A percentile compares a stretch with the other conserved stretches of the same genome.
Evolutionary conservation across 208 protist genomes (phyloP).

Genomic region (Trypanosoma scelopori): DNA sequence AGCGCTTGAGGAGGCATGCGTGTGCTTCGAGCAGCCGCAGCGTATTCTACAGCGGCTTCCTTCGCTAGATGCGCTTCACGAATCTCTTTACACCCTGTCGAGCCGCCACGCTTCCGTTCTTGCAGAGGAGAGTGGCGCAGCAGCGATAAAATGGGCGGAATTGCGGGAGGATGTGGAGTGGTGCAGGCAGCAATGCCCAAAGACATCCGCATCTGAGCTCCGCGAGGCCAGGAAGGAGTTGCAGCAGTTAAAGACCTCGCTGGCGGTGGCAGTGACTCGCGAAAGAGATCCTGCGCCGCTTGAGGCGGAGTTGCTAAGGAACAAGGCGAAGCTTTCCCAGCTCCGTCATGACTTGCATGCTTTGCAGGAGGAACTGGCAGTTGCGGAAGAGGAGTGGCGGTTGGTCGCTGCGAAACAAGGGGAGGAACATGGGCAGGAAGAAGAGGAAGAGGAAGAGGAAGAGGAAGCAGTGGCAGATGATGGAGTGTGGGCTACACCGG

Average conservation of each 20-base stretch:
- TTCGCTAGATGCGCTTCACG: constrained; percentile 1
- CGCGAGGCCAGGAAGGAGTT: constrained; percentile 37
- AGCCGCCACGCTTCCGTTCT: constrained; percentile 10
- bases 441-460: constrained; percentile 11
- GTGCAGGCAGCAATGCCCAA: constrained; percentile 48
- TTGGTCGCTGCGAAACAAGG: background rate
- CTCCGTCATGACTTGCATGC: background rate
- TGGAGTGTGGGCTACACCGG: background rate
- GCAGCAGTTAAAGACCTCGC: constrained; percentile 25
- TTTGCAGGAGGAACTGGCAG: constrained; percentile 9
- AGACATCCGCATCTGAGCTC: constrained; percentile 16
- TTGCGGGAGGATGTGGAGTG: constrained; percentile 38
- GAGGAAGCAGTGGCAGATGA: too few species aligned
- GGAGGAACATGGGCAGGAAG: constrained; percentile 16
- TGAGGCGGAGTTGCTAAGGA: constrained; percentile 8
- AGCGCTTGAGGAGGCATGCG: constrained; percentile 1
- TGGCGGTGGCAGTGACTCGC: constrained; percentile 24
- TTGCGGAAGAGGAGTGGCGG: constrained; percentile 23
- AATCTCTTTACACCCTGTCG: constrained; percentile 4
- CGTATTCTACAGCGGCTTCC: constrained; percentile 7
- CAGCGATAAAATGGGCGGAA: constrained; percentile 14
- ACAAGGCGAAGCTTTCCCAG: constrained; percentile 11
- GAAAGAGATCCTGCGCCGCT: constrained; percentile 11
- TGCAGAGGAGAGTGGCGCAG: constrained; percentile 15
- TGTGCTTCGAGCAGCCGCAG: constrained; percentile 1